Base-by-base conservation (phyloP, 805 yeast species). In the Scheffersomyces amazonensis region DNA sequence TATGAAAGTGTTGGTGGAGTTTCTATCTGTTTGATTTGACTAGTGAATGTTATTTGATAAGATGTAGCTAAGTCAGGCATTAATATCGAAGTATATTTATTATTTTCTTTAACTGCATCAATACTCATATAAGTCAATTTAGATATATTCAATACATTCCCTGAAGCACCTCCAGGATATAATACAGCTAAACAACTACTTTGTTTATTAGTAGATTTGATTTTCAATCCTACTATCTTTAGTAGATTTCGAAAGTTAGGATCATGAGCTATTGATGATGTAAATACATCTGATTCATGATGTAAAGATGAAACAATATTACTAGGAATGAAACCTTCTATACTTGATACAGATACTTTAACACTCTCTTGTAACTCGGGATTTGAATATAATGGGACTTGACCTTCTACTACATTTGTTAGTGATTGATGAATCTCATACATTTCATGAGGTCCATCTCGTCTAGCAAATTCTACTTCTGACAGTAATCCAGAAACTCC, bases 1-100 rank as follows among this genome's bases (percentile, higher is more conserved):
- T 52, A 52, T 16, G 50, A 44, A 5, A 42, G 25, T 1, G 56
- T 30, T 10, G 47, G 45, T 7, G 66, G 57, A 3, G 69, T 48
- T 28, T 60, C 58, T 3, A 76, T 63, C 36, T 67, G 73, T 34
- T 62, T 64, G 7, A 76, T 72, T 2, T 66, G 54, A 2, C 71
- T 63, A 4, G 61, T 49, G 13, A 71, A 43, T 16, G 47, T 36
- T 2, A 57, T 41, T 34, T 55, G 50, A 25, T 44, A 43, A 9
- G 52, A 53, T 11, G 34, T 40, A 5, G 35, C 16, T 3, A 48
- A 17, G 10, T 34, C 31, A 15, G 56, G 54, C 3, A 37, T 22
- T 11, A 36, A 22, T 12, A 37, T 36, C 10, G 58, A 52, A 10
- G 63, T 16, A 12, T 17, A 19, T 16, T 23, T 31, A 3, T 16